Evolutionary conservation across 2,329 filamentous ascomycete genomes (phyloP).

Genomic region (Fusarium austroafricanum): DNA sequence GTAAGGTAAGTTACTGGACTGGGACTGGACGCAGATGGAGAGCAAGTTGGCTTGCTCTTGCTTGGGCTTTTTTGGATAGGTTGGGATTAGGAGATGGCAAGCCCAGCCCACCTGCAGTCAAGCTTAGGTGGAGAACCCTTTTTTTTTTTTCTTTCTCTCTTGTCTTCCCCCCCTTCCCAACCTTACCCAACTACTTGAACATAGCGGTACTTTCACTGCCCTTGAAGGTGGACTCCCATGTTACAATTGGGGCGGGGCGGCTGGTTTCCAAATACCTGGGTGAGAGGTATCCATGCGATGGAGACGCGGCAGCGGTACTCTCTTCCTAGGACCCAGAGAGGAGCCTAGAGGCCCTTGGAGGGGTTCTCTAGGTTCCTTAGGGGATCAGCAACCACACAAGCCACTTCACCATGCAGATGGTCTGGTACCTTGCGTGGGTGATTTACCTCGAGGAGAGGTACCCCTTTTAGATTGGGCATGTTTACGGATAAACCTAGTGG

Average conservation of each 20-base stretch:
- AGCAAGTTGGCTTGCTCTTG: slow-evolving; percentile 27
- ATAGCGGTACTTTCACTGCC: slow-evolving; percentile 26
- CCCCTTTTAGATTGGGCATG: slow-evolving; percentile 29
- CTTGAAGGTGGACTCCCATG: slow-evolving; percentile 26
- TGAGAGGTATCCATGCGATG: slow-evolving; percentile 37
- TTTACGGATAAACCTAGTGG: slow-evolving; percentile 25
- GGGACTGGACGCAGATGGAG: slow-evolving; percentile 10
- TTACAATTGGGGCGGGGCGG: slow-evolving; percentile 37
- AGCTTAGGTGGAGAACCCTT: slow-evolving; percentile 35
- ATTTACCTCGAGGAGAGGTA: slow-evolving; percentile 34
- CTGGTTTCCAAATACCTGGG: slow-evolving; percentile 41
- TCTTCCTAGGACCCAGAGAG: slow-evolving; percentile 22
- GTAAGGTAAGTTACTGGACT: slow-evolving; percentile 1
- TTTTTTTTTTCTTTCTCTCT: slow-evolving; percentile 16
- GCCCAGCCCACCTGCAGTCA: slow-evolving; percentile 17
- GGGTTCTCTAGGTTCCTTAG: slow-evolving; percentile 18
- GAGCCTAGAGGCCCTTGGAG: slow-evolving; percentile 32
- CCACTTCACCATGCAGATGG: slow-evolving; percentile 28
- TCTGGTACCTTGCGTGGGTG: slow-evolving; percentile 31
- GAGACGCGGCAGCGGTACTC: slow-evolving; percentile 40
- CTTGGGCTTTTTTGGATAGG: slow-evolving; percentile 8
- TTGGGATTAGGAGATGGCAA: slow-evolving; percentile 24
- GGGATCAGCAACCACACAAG: slow-evolving; percentile 30
- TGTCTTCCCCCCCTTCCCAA: neutral
- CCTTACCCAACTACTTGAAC: slow-evolving; percentile 29